Percentiles rank a stretch among this genome's conserved stretches.
These are phyloP conservation scores for Nidula niveotomentosa DNA, from an alignment of 1,284 basidiomycete genomes.

Conservation along the genomic window DNA sequence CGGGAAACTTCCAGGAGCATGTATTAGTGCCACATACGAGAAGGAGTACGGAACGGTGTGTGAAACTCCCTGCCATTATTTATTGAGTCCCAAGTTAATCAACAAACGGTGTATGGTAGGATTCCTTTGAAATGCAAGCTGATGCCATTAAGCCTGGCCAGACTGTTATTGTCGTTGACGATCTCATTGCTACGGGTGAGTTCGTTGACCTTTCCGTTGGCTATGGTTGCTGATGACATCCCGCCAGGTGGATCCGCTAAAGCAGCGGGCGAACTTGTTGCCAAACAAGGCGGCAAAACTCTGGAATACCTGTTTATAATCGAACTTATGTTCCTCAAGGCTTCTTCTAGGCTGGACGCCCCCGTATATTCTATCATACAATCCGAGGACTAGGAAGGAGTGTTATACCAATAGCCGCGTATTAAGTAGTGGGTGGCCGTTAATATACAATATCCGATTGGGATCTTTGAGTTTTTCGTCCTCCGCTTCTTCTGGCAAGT, in stretches of 20 bases:
- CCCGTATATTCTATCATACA: conserved; percentile 87
- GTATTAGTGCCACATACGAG: conserved; percentile 77
- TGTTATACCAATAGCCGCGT: conserved; percentile 64
- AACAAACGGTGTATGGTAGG: conserved; percentile 41
- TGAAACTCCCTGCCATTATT: conserved; percentile 9
- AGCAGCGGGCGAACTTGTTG: conserved; percentile 91
- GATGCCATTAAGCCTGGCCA: conserved; percentile 84
- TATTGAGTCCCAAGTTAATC: conserved; percentile 1
- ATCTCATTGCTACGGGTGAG: conserved; percentile 94
- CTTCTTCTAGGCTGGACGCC: conserved; percentile 78
- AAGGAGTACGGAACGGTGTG: conserved; percentile 93
- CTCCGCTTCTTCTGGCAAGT: conserved; percentile 20
- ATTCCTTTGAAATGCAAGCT: conserved; percentile 94
- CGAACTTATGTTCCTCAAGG: conserved; percentile 85
- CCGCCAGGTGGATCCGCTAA: conserved; percentile 86
- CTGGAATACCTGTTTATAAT: conserved; percentile 96
- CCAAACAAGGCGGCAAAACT: conserved; percentile 80
- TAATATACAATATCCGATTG: conserved; percentile 67
- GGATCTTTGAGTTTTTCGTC: conserved; percentile 28
- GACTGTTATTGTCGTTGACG: conserved; percentile 90
- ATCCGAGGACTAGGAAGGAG: conserved; percentile 56
- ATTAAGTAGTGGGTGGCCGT: conserved; percentile 74
- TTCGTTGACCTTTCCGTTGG: neutral
- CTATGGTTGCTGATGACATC: neutral
- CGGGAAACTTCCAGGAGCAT: conserved; percentile 92